These are phyloP conservation scores for Aureobasidium sp. DNA, from an alignment of 2,329 filamentous ascomycete genomes.

Conservation along the genomic window DNA sequence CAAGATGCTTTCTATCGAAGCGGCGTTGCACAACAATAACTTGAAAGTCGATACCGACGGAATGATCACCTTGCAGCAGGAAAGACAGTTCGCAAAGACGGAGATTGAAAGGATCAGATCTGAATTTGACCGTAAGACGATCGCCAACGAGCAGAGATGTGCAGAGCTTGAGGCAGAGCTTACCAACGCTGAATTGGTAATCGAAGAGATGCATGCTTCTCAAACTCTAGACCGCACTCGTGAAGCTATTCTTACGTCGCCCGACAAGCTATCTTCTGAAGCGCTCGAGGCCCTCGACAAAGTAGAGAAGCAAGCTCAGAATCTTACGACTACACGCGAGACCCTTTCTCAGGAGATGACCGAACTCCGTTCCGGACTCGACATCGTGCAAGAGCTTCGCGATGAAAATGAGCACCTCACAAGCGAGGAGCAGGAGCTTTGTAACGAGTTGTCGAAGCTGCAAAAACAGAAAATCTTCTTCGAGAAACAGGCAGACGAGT, in stretches of 20 bases:
- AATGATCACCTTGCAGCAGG: background rate
- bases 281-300: background rate
- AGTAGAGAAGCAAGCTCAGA: background rate
- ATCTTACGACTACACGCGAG: background rate
- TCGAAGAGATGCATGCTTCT: background rate
- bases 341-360: background rate
- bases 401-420: background rate
- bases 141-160: background rate
- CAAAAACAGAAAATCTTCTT: background rate
- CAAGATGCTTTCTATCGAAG: background rate
- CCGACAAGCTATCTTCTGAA: background rate
- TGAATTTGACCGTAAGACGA: background rate
- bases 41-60: background rate
- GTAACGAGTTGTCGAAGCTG: background rate
- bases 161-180: background rate
- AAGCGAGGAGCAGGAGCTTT: background rate
- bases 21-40: background rate
- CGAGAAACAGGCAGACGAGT: background rate
- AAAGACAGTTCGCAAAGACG: background rate
- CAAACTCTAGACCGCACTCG: background rate
- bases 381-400: background rate
- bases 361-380: background rate
- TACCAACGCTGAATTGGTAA: background rate
- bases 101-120: background rate
- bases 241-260: background rate